Evolutionary conservation across 1,284 basidiomycete species (phyloP).

Genomic region (Cerrena zonata): DNA sequence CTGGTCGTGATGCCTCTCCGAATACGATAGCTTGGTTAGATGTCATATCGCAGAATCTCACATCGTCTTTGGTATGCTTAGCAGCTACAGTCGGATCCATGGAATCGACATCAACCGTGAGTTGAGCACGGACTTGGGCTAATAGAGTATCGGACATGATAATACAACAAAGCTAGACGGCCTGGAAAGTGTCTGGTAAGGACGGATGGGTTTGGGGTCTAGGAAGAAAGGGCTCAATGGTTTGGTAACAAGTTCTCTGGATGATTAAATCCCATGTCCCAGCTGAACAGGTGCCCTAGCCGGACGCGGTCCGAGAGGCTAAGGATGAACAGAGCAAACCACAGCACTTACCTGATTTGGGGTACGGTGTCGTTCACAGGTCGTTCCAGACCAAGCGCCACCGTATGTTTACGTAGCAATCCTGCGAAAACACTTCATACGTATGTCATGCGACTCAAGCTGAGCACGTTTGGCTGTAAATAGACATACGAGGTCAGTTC

Average conservation of each 20-base stretch:
- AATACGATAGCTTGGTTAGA: constrained; percentile 46
- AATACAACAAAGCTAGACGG: background rate
- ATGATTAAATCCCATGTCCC: background rate
- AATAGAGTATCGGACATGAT: constrained; percentile 26
- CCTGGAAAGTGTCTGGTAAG: background rate
- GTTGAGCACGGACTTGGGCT: constrained; percentile 30
- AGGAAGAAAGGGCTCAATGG: no score
- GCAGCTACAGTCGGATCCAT: constrained; percentile 42
- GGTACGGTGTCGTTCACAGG: background rate
- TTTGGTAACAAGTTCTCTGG: no score
- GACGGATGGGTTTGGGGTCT: no score
- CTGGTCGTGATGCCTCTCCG: constrained; percentile 31
- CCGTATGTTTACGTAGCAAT: background rate
- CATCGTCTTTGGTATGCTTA: constrained; percentile 27
- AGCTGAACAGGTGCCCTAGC: background rate
- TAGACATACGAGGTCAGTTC: background rate
- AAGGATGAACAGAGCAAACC: constrained; percentile 2
- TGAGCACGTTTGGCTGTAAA: background rate
- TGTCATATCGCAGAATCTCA: constrained; percentile 44
- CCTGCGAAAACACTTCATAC: no score
- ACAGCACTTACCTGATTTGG: constrained; percentile 13
- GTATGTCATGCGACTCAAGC: no score
- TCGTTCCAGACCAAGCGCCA: no score
- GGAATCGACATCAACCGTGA: constrained; percentile 45
- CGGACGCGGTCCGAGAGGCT: background rate